phyloP scores from a whole-genome alignment of 2,329 filamentous ascomycete genomes.

The Stagonosporopsis chrysanthemi region DNA sequence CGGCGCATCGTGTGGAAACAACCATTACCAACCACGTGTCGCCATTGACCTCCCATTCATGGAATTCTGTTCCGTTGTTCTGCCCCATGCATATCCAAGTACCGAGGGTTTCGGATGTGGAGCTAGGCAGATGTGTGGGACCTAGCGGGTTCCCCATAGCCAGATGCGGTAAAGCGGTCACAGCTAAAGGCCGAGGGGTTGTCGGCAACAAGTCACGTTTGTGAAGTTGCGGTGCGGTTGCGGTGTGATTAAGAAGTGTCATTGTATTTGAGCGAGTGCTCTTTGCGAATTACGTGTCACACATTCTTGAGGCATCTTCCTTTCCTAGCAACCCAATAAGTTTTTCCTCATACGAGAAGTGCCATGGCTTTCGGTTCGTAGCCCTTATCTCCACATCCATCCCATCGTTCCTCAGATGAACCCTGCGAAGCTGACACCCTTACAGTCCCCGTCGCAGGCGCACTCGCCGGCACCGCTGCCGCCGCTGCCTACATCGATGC shows the following conservation, averaged over 20 bases:
- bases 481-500: conserved; percentile 71
- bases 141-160: conserved; percentile 17
- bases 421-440: conserved; percentile 11
- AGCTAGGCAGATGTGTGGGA: conserved; percentile 25
- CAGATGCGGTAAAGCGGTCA: conserved; percentile 18
- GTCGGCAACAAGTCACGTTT: conserved; percentile 41
- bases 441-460: conserved; percentile 43
- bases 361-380: conserved; percentile 2
- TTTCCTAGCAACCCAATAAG: background rate
- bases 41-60: too few relatives aligned
- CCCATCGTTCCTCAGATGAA: background rate
- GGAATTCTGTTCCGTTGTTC: background rate
- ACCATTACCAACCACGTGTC: too few relatives aligned
- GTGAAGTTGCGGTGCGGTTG: conserved; percentile 33
- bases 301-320: background rate
- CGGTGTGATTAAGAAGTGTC: conserved; percentile 17
- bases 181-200: conserved; percentile 28
- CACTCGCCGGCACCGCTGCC: conserved; percentile 46
- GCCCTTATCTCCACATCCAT: background rate
- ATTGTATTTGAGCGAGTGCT: background rate
- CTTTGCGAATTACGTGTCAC: background rate
- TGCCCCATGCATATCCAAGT: background rate
- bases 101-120: conserved; percentile 12
- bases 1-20: too few relatives aligned
- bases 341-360: background rate